Conservation (phyloP, 2,329 filamentous ascomycete species). For the Parastagonospora nodorum region DNA sequence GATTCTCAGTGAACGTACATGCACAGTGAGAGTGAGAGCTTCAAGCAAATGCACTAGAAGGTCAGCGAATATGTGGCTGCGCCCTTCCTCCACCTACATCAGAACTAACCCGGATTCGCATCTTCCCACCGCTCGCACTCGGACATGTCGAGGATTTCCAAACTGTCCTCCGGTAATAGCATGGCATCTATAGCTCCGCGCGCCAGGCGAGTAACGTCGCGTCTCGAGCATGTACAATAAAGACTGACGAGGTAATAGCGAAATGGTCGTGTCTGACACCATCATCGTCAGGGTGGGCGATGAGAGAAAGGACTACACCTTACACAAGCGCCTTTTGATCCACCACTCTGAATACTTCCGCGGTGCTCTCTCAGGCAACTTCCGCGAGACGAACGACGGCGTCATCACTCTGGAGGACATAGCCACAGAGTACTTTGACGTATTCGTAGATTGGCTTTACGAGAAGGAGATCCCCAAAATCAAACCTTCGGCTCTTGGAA, state of each 20-base stretch:
- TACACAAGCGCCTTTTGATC: constrained; percentile 1
- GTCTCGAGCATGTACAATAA: background rate
- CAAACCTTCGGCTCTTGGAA: background rate
- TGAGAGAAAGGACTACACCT: background rate
- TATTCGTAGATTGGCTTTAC: constrained; percentile 12
- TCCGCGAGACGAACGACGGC: background rate
- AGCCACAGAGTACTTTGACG: background rate
- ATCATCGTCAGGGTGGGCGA: constrained; percentile 3
- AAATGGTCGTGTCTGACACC: background rate
- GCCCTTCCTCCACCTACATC: no score
- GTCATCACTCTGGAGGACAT: background rate
- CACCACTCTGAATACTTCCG: constrained; percentile 4
- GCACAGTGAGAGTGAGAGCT: no score
- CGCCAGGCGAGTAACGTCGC: background rate
- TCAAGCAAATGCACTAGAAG: no score
- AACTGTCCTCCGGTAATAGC: no score
- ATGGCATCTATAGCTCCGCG: background rate
- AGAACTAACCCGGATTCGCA: no score
- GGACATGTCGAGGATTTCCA: no score
- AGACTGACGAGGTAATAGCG: background rate
- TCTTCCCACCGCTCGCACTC: no score
- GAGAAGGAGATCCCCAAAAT: background rate
- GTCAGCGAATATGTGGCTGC: no score
- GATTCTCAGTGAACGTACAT: no score
- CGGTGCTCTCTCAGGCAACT: constrained; percentile 2